Evolutionary conservation across 805 yeast genomes (phyloP).

Genomic region (Wickerhamomyces chambardii): DNA sequence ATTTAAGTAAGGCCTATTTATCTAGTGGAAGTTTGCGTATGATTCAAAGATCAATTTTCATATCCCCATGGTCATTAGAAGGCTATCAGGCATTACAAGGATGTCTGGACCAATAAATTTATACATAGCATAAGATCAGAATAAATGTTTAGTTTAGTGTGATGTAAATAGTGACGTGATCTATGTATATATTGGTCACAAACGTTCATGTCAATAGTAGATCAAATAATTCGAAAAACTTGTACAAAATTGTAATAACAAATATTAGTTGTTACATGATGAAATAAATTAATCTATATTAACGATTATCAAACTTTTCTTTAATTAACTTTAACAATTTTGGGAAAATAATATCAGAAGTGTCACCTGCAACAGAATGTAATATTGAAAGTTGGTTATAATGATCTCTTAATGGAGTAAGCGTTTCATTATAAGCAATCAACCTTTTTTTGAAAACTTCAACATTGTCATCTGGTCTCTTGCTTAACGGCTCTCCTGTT

Average conservation of each 20-base stretch:
- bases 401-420: slow-evolving; percentile 58
- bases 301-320: slow-evolving; percentile 15
- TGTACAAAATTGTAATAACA: too few species aligned
- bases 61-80: slow-evolving; percentile 42
- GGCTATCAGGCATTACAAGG: slow-evolving; percentile 20
- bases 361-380: slow-evolving; percentile 56
- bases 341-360: slow-evolving; percentile 81
- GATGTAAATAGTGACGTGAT: too few species aligned
- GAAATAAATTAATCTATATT: too few species aligned
- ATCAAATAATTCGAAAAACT: too few species aligned
- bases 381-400: slow-evolving; percentile 44
- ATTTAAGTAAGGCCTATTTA: slow-evolving; percentile 43
- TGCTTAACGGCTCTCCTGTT: slow-evolving; percentile 78
- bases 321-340: slow-evolving; percentile 38
- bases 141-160: too few species aligned
- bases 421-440: slow-evolving; percentile 45
- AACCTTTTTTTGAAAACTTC: slow-evolving; percentile 64
- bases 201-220: too few species aligned
- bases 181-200: too few species aligned
- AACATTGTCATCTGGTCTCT: slow-evolving; percentile 78
- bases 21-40: slow-evolving; percentile 39
- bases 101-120: slow-evolving; percentile 11
- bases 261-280: too few species aligned
- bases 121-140: neutral
- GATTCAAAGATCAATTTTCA: slow-evolving; percentile 59